These are phyloP conservation scores for Handroanthus guayacan DNA, from an alignment of 257 asterid genomes.

Conservation along the genomic window DNA sequence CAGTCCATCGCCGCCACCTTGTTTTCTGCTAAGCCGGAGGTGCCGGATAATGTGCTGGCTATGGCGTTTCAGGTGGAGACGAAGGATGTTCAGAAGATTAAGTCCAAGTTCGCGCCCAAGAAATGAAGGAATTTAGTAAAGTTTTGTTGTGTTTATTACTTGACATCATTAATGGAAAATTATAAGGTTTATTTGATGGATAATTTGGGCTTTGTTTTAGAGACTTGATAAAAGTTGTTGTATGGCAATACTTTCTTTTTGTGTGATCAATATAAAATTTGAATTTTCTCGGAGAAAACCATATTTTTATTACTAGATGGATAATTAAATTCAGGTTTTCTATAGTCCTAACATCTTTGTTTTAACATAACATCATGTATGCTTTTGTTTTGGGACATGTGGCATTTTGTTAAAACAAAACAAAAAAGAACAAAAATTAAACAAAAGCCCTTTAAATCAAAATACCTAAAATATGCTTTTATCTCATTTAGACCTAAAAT, in stretches of 20 bases:
- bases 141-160: background rate
- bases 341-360: no score
- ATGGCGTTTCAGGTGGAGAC: slow-evolving; percentile 61
- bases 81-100: slow-evolving; percentile 50
- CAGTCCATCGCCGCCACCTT: slow-evolving; percentile 63
- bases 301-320: background rate
- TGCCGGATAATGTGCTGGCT: slow-evolving; percentile 68
- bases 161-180: background rate
- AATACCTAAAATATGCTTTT: no score
- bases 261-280: slow-evolving; percentile 17
- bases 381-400: no score
- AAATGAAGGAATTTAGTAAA: slow-evolving; percentile 2
- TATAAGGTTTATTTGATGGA: background rate
- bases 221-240: background rate
- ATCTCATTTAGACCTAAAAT: no score
- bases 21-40: slow-evolving; percentile 60
- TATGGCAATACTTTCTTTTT: background rate
- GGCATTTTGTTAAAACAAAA: no score
- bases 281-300: background rate
- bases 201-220: background rate
- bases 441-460: no score
- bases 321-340: no score
- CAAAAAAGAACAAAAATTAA: no score
- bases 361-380: no score
- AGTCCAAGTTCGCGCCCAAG: slow-evolving; percentile 60